These are phyloP conservation scores for Trichoderma parareesei DNA, from an alignment of 495 filamentous ascomycete species.

Conservation along the genomic window DNA sequence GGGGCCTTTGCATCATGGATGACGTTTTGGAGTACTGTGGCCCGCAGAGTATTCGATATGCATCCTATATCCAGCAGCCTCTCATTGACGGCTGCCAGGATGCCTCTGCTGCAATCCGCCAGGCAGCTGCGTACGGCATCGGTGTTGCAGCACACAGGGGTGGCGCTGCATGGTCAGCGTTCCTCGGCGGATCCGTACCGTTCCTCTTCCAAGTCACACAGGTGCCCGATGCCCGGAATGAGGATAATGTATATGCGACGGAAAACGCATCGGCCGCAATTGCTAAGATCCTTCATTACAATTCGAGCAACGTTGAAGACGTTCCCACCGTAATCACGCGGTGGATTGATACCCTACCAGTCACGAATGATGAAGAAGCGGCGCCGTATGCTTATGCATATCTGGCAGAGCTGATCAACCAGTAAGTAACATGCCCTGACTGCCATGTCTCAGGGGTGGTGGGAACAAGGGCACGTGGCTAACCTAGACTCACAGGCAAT, in stretches of 20 bases:
- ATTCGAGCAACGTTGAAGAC: conserved; percentile 63
- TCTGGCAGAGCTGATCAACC: conserved; percentile 81
- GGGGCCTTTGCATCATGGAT: conserved; percentile 97
- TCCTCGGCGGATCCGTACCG: conserved; percentile 68
- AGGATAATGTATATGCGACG: conserved; percentile 91
- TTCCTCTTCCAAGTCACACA: conserved; percentile 77
- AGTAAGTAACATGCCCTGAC: conserved; percentile 54
- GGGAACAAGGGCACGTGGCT: neutral
- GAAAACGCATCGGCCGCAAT: conserved; percentile 97
- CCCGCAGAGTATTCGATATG: conserved; percentile 71
- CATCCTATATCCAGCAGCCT: conserved; percentile 74
- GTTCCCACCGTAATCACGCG: conserved; percentile 60
- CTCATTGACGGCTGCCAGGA: conserved; percentile 77
- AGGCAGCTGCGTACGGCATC: conserved; percentile 93
- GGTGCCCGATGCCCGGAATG: conserved; percentile 68
- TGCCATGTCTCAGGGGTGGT: neutral
- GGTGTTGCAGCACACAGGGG: conserved; percentile 94
- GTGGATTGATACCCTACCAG: conserved; percentile 86
- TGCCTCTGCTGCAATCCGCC: conserved; percentile 79
- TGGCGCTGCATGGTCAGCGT: conserved; percentile 72
- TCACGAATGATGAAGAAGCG: conserved; percentile 93
- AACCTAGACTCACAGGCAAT: conserved; percentile 53
- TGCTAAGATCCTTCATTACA: conserved; percentile 91
- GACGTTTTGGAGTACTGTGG: conserved; percentile 97
- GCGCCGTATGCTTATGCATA: conserved; percentile 95